Percentiles rank a stretch among this genome's conserved stretches.
phyloP scores from a whole-genome alignment of 2,329 filamentous ascomycete species.

The Curvularia verruculosa region DNA sequence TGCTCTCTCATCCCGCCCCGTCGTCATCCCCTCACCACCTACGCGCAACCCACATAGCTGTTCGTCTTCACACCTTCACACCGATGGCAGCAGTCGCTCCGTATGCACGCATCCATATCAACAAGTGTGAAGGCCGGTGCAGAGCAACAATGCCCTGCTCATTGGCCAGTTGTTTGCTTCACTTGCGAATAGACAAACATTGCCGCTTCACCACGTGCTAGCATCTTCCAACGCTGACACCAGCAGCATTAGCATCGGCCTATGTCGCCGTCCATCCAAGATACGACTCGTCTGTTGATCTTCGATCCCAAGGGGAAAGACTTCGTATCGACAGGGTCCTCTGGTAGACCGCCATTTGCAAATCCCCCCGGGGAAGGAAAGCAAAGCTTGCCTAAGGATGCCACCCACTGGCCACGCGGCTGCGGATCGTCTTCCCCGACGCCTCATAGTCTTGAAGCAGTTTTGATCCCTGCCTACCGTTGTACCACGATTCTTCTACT shows the following conservation, averaged over 20 bases:
- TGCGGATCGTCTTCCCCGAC: constrained; percentile 24
- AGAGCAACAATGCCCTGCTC: constrained; percentile 5
- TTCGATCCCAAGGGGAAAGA: not conserved
- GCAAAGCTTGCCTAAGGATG: constrained; percentile 21
- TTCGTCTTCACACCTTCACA: constrained; percentile 9
- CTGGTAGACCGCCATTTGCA: constrained; percentile 39
- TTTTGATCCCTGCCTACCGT: constrained; percentile 24
- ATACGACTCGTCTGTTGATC: not conserved
- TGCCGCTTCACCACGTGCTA: constrained; percentile 10
- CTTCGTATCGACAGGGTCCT: constrained; percentile 16
- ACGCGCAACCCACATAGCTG: constrained; percentile 4
- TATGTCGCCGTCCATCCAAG: not conserved
- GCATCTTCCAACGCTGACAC: constrained; percentile 1
- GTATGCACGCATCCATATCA: constrained; percentile 20
- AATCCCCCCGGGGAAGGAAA: constrained; percentile 18
- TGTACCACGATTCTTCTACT: constrained; percentile 25
- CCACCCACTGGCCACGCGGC: constrained; percentile 15
- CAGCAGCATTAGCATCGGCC: not conserved
- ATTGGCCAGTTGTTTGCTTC: constrained; percentile 30
- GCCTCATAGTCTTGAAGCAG: constrained; percentile 13
- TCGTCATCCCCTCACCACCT: not conserved
- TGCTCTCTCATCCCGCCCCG: not conserved
- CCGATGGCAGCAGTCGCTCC: constrained; percentile 12
- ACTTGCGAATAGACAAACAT: constrained; percentile 27
- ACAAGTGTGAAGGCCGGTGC: not conserved